Base-by-base conservation (phyloP, 2,329 filamentous ascomycete species). In the Elsinoe necatrix region DNA sequence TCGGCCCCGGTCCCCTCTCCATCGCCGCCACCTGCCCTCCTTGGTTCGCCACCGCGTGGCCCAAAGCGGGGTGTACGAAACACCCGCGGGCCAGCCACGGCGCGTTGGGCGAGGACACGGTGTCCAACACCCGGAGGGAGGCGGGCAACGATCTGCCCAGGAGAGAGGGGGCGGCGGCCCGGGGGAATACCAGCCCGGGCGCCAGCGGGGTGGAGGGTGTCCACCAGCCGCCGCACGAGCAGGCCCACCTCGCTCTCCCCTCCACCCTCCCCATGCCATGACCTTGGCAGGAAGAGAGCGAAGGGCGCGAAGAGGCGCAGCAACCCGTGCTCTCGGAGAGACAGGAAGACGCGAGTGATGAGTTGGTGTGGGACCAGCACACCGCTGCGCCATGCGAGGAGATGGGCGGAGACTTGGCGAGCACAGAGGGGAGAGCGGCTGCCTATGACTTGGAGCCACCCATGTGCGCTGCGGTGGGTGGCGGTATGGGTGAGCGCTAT, bases 91-190 rank as follows among this genome's bases (percentile, higher is more conserved):
- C 41, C 48, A 52, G 20, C 25, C 29, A 52, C 34, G 20, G 48
- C 48, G 29, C 48, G 29, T 16, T 34, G 34, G 48, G 48, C 48
- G 11, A 34, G n/a, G 48, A 52, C 25, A n/a, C 48, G 48, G 34
- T 39, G 34, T 16, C 48, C 48, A 14, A 37, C 31, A 11, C 48
- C 48, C n/a, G 29, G 12, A 25, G 31, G 48, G 48, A 52, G 41
- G 18, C 41, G 20, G 23, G 41, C 41, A 18, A 45, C 41, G 20
- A 45, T 11, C n/a, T 45, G 9, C 41, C 9, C 41, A 4, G 41
- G 41, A 21, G 41, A 25, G 12, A 25, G 41, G 41, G 8, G 20
- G 12, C 20, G 41, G 18, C 41, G 21, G 20, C 9, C 20, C 9
- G 34, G 5, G 4, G 14, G 5, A 11, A 37, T 37, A 37, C 34